Evolutionary conservation across 306 rosid genomes (phyloP), one percentile per base, ranked within the genome.

Genomic region (Castanea mollissima): DNA sequence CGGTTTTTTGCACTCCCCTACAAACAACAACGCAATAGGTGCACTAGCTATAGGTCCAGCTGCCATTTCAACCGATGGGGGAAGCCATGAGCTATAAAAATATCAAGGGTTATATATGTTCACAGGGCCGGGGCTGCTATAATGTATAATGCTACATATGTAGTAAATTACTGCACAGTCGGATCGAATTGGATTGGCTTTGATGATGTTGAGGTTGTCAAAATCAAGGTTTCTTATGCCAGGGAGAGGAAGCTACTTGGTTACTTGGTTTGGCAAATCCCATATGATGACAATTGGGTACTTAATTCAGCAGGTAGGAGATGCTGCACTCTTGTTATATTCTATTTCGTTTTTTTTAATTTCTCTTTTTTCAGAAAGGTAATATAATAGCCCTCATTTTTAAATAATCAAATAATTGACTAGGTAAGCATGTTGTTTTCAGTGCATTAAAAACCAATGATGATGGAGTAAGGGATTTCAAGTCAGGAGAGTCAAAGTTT

Each of bases 181-280:
- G 92, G 90, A 27, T 74, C 83, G 27, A 74, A 29, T 51, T 85
- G 89, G 89, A 79, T 57, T 9, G 87, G 88, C 6, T 89, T 79
- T 20, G 90, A 89, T 74, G 91, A 87, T 32, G 83, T 81, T 75
- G 78, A 83, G n/a, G 74, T 70, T 63, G 41, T 83, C 67, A 83
- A 73, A 56, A 56, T 67, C 19, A 89, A 85, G 80, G 85, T 83
- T 83, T 3, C 76, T 63, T 81, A 83, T 76, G 89, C 88, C 25
- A 87, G 69, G 54, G 64, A 76, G 16, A 83, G 34, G 46, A 67
- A 80, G 56, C 31, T 87, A 59, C 81, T 79, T 76, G 89, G 79
- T 68, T 76, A 74, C 75, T 38, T 55, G 56, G 87, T 68, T 64
- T 76, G 74, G 88, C 78, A 75, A 1, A 78, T 85, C 75, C 65